These are phyloP conservation scores for Suhomyces bribrorum DNA, from an alignment of 1,139 yeast species.

Conservation along the genomic window DNA sequence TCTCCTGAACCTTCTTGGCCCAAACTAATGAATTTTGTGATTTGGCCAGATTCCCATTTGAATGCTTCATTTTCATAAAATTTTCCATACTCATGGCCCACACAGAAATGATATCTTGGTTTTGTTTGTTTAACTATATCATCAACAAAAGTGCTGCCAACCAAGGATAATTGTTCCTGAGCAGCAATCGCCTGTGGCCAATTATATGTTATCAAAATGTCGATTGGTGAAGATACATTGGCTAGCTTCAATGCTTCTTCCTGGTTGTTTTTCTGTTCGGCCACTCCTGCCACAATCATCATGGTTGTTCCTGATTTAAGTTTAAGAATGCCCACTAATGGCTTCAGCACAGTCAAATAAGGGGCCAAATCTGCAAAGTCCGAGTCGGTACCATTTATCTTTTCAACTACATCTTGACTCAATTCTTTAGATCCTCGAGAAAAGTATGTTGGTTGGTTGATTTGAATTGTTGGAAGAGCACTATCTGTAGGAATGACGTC, in stretches of 20 bases:
- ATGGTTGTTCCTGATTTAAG: conserved; percentile 48
- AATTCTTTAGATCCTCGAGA: conserved; percentile 25
- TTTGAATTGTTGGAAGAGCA: conserved; percentile 19
- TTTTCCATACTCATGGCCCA: conserved; percentile 49
- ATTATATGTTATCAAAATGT: conserved; percentile 56
- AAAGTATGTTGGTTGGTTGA: conserved; percentile 34
- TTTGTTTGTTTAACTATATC: conserved; percentile 39
- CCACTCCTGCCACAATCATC: conserved; percentile 44
- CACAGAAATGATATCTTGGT: conserved; percentile 69
- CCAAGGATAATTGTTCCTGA: conserved; percentile 39
- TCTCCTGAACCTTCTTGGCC: conserved; percentile 56
- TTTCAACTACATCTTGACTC: conserved; percentile 6
- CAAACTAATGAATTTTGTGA: conserved; percentile 65
- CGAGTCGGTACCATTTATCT: conserved; percentile 1
- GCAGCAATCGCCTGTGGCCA: conserved; percentile 60
- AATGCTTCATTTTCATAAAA: conserved; percentile 63
- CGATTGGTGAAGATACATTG: conserved; percentile 33
- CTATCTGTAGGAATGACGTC: conserved; percentile 31
- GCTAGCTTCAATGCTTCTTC: conserved; percentile 13
- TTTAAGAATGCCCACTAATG: conserved; percentile 36
- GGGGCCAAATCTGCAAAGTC: conserved; percentile 19
- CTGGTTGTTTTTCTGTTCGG: conserved; percentile 20
- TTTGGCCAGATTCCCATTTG: conserved; percentile 45
- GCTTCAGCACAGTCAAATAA: conserved; percentile 24
- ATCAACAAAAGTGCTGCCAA: conserved; percentile 47